Base-by-base conservation (phyloP, 768 basidiomycete species). In the Hypholoma fasciculare region DNA sequence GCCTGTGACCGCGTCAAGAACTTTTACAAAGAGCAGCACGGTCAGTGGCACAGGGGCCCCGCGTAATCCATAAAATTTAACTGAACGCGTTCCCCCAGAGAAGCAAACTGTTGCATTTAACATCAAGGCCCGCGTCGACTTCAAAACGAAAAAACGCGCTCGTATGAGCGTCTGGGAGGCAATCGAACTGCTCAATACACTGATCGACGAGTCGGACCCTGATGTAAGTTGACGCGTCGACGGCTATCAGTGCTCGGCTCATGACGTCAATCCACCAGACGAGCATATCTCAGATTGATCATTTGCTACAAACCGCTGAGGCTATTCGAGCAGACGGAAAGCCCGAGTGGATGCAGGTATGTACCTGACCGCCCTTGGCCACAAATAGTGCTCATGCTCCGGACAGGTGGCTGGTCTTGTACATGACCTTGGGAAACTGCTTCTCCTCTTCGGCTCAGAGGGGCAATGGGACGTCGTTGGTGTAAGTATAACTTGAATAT, bases 391-490 rank as follows among this genome's bases (percentile, higher is more conserved):
- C 57, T 51, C 39, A 58, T 37, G 46, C 57, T 50, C 65, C 67
- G 65, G 63, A 67, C 67, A 84, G 78, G 83, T 93, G 56, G 84
- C 90, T 30, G 93, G 93, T 3, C 82, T 95, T 17, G 81, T 94
- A 40, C 94, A 96, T 66, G 94, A 96, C 71, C 83, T 96, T 48
- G 94, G 94, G 54, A 96, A 96, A 70, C 81, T 96, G 4, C 73
- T 96, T 13, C 84, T 87, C 69, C 80, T 96, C 61, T 94, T 93
- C 68, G 90, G 87, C 27, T 90, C 91, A 2, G 79, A 92, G 69
- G 94, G 94, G 6, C 94, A 96, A 74, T 96, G 94, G 94, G 94
- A 94, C 61, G 94, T 96, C 49, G 94, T 96, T 26, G 94, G 94
- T 50, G 90, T 90, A 72, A 65, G 78, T 79, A 43, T 46, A 53